These are phyloP conservation scores for Pseudognaphalium luteoalbum DNA, from an alignment of 129 eudicot genomes.

Conservation along the genomic window DNA sequence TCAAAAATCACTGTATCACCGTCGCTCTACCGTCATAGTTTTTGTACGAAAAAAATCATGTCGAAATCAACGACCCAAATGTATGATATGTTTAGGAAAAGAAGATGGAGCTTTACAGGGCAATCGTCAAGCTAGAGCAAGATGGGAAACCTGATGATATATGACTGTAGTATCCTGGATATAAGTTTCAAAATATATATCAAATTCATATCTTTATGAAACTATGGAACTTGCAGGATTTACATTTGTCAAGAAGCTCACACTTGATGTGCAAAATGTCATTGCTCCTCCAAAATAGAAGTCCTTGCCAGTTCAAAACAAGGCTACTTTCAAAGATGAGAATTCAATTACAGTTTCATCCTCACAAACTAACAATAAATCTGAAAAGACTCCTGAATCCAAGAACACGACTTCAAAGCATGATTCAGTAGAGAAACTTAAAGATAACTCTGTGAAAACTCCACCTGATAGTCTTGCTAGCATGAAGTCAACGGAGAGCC, in stretches of 20 bases:
- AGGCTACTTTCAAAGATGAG: conserved; percentile 34
- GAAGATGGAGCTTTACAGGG: conserved; percentile 88
- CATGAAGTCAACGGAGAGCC: conserved; percentile 50
- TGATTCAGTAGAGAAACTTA: conserved; percentile 32
- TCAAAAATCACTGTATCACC: too few relatives aligned
- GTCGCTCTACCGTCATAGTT: too few relatives aligned
- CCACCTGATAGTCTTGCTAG: conserved; percentile 65
- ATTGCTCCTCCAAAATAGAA: conserved; percentile 78
- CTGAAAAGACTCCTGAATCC: conserved; percentile 28
- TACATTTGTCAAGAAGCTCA: conserved; percentile 70
- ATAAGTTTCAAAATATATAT: background rate
- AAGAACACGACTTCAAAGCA: conserved; percentile 7
- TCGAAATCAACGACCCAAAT: too few relatives aligned
- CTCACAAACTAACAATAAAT: conserved; percentile 31
- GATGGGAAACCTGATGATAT: conserved; percentile 63
- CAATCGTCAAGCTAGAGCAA: conserved; percentile 80
- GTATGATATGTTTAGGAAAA: conserved; percentile 59
- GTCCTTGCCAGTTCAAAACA: conserved; percentile 44
- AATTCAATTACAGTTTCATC: conserved; percentile 33
- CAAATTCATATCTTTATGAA: background rate
- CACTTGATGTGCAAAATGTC: conserved; percentile 80
- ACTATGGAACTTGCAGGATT: conserved; percentile 51
- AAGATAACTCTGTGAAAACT: conserved; percentile 43
- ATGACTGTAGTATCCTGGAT: background rate
- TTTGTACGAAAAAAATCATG: too few relatives aligned